Conservation (phyloP, 2,329 filamentous ascomycete species). For the Neospermospora avenae region DNA sequence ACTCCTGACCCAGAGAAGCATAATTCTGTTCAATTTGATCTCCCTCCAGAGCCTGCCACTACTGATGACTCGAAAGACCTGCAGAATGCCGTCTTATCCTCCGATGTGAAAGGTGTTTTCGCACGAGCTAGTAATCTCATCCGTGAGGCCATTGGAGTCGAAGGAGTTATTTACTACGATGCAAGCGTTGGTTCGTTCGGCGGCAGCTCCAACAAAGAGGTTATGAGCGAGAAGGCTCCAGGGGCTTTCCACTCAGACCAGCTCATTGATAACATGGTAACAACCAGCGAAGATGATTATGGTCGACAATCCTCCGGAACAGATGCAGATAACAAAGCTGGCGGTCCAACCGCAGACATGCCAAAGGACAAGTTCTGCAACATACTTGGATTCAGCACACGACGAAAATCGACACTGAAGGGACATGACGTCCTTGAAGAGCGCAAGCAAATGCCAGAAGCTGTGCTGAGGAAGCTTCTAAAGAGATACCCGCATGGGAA, state of each 20-base stretch:
- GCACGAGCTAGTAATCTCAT: slow-evolving; percentile 33
- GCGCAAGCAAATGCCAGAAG: slow-evolving; percentile 26
- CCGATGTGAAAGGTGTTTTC: slow-evolving; percentile 30
- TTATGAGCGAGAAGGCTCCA: slow-evolving; percentile 28
- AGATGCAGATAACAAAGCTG: slow-evolving; percentile 11
- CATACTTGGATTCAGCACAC: slow-evolving; percentile 33
- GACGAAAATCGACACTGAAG: slow-evolving; percentile 28
- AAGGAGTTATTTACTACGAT: slow-evolving; percentile 33
- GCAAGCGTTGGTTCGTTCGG: slow-evolving; percentile 32
- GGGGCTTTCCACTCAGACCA: slow-evolving; percentile 24
- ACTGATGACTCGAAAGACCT: slow-evolving; percentile 23
- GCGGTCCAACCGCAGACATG: neutral
- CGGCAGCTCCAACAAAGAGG: slow-evolving; percentile 24
- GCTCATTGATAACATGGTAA: slow-evolving; percentile 9
- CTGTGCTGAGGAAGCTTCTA: slow-evolving; percentile 29
- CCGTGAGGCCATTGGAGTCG: slow-evolving; percentile 33
- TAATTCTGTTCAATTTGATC: slow-evolving; percentile 27
- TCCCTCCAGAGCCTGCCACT: slow-evolving; percentile 14
- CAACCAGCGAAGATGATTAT: slow-evolving; percentile 31
- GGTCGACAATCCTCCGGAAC: slow-evolving; percentile 16
- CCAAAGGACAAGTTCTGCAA: slow-evolving; percentile 26
- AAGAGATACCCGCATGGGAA: slow-evolving; percentile 35
- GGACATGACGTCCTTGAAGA: slow-evolving; percentile 25
- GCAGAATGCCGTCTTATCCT: slow-evolving; percentile 29
- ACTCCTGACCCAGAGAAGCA: slow-evolving; percentile 20